Evolutionary conservation across 441 rosid genomes (phyloP).

Genomic region (Mallotus repandus): DNA sequence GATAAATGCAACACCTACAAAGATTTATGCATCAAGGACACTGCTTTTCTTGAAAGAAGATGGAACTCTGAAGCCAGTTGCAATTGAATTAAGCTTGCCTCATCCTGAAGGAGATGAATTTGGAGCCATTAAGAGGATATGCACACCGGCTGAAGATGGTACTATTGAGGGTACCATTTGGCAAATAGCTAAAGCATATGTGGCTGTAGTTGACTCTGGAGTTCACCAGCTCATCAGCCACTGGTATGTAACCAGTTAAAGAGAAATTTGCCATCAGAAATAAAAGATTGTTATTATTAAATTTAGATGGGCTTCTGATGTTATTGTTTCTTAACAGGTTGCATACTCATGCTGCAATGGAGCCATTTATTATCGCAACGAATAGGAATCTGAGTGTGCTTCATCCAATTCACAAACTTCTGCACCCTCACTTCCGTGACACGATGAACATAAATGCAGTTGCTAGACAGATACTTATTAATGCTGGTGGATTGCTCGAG

Average conservation of each 20-base stretch:
- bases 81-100: constrained; percentile 49
- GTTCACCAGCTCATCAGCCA: constrained; percentile 72
- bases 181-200: constrained; percentile 95
- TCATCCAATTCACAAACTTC: constrained; percentile 79
- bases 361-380: constrained; percentile 81
- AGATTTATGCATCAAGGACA: constrained; percentile 53
- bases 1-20: constrained; percentile 43
- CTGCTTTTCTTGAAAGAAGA: constrained; percentile 47
- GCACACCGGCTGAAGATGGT: constrained; percentile 46
- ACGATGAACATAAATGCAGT: constrained; percentile 90
- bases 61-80: constrained; percentile 48
- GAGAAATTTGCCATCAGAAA: neutral
- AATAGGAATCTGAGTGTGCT: constrained; percentile 78
- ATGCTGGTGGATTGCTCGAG: constrained; percentile 79
- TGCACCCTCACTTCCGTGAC: constrained; percentile 87
- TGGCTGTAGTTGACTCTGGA: constrained; percentile 73
- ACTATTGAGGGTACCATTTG: constrained; percentile 51
- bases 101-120: constrained; percentile 37
- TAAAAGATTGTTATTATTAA: neutral
- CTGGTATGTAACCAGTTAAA: constrained; percentile 33
- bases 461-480: constrained; percentile 67
- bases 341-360: constrained; percentile 80
- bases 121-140: constrained; percentile 43
- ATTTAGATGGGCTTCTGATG: neutral
- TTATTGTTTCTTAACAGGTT: constrained; percentile 23